These are phyloP conservation scores for Claviceps purpurea DNA, from an alignment of 2,329 filamentous ascomycete genomes.

Conservation along the genomic window DNA sequence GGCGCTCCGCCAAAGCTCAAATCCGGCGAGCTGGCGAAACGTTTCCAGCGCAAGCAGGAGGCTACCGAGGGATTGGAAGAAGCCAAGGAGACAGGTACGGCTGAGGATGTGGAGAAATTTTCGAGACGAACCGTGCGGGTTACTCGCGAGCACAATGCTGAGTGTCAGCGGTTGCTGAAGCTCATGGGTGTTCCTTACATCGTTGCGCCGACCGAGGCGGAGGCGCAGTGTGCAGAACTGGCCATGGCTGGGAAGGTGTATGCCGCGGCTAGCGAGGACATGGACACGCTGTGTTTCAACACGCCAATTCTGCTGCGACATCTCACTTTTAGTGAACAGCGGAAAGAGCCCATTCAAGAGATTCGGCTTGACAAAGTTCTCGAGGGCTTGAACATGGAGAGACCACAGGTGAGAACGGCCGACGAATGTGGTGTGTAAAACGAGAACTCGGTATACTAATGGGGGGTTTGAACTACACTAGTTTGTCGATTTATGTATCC, in stretches of 20 bases:
- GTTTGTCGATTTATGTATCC: conserved; percentile 96
- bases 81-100: conserved; percentile 92
- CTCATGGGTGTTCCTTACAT: conserved; percentile 96
- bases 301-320: conserved; percentile 82
- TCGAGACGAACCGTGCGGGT: conserved; percentile 84
- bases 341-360: conserved; percentile 95
- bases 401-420: conserved; percentile 50
- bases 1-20: conserved; percentile 95
- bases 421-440: background rate
- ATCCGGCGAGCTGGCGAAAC: conserved; percentile 90
- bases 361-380: conserved; percentile 80
- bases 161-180: conserved; percentile 81
- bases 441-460: conserved; percentile 5
- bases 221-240: conserved; percentile 87
- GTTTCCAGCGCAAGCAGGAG: conserved; percentile 88
- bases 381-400: conserved; percentile 77
- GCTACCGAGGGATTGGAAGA: conserved; percentile 84
- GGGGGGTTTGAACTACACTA: conserved; percentile 21
- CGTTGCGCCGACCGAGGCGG: conserved; percentile 88
- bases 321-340: conserved; percentile 91
- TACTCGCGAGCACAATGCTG: conserved; percentile 90
- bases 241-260: conserved; percentile 91
- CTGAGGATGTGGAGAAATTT: conserved; percentile 97
- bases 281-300: conserved; percentile 96
- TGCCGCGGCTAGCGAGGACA: conserved; percentile 92